These are phyloP conservation scores for Pseudevernia furfuracea DNA, from an alignment of 495 filamentous ascomycete genomes.

Conservation along the genomic window DNA sequence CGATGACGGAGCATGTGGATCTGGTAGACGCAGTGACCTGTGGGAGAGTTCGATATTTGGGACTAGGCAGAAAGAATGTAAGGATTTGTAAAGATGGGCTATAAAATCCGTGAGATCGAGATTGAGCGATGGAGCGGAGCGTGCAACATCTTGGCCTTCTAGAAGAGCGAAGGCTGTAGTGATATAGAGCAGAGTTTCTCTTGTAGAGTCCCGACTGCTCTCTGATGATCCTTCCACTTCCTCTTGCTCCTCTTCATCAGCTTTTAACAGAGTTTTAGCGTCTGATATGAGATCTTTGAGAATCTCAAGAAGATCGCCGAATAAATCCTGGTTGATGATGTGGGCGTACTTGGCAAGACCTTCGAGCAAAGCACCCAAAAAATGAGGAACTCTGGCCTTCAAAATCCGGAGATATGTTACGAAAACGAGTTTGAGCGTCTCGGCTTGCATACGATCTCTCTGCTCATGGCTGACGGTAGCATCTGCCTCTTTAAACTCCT, in stretches of 20 bases:
- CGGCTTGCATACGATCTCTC: constrained; percentile 82
- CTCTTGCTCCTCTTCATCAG: constrained; percentile 40
- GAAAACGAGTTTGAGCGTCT: constrained; percentile 93
- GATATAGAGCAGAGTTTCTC: constrained; percentile 87
- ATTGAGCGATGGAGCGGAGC: constrained; percentile 58
- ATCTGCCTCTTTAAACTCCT: constrained; percentile 90
- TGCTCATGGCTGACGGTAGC: constrained; percentile 86
- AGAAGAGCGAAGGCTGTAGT: constrained; percentile 91
- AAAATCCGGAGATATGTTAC: constrained; percentile 89
- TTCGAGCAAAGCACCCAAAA: constrained; percentile 92
- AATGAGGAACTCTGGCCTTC: constrained; percentile 61
- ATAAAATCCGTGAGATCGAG: constrained; percentile 94
- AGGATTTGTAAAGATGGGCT: constrained; percentile 78
- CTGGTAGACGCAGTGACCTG: constrained; percentile 70
- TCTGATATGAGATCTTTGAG: constrained; percentile 81
- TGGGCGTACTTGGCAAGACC: constrained; percentile 88
- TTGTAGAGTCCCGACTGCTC: constrained; percentile 55
- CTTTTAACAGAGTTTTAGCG: constrained; percentile 39
- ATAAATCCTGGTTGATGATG: constrained; percentile 96
- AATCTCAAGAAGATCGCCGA: constrained; percentile 89
- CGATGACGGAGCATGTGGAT: constrained; percentile 50
- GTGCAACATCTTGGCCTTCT: constrained; percentile 70
- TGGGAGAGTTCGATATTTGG: constrained; percentile 76
- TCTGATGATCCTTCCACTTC: constrained; percentile 31
- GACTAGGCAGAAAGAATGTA: constrained; percentile 68